Evolutionary conservation across 2,329 filamentous ascomycete genomes (phyloP), one percentile per base, ranked within the genome.

Genomic region (Pseudogymnoascus verrucosus): DNA sequence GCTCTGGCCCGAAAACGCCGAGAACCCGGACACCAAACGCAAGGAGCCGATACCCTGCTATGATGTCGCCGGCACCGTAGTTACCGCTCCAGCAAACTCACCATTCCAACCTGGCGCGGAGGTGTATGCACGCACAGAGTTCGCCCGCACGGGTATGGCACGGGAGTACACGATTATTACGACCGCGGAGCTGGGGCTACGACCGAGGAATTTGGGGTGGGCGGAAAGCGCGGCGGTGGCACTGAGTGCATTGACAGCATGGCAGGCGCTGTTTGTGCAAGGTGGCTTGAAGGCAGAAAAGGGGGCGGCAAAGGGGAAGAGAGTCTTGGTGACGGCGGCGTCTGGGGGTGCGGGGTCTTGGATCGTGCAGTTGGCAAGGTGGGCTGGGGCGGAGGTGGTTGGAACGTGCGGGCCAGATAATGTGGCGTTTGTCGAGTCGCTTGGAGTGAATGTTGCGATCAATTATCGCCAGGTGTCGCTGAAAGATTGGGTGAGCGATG

Each of bases 291-390:
- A 64, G 16, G 67, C 61, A 5, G 34, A 68, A 16, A 67, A 8
- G 63, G 65, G 3, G 16, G 65, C n/a, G 65, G 66, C 31, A 65
- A 65, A 65, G n/a, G 71, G 70, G 12, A 78, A 77, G 68, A 68
- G 73, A n/a, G 69, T 81, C 4, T 72, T 79, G 10, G 70, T 81
- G 12, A 79, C 75, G 4, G 79, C 74, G 57, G 78, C 78, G 1
- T 75, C 77, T 4, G 78, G 79, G 3, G 74, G 74, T 3, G 77
- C 79, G 1, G 79, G 79, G 3, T 70, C 75, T 34, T 80, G 77
- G 78, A 70, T 74, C 23, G 71, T 78, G 60, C 78, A 79, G 70
- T 66, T 78, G 31, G 76, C 76, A 16, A 71, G 71, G 51, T 66
- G 70, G 62, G 71, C 72, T 28, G 76, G 78, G 1, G 71, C 72